Base-by-base conservation (phyloP, 2,329 filamentous ascomycete genomes). In the Chrysoporthe austroafricana region DNA sequence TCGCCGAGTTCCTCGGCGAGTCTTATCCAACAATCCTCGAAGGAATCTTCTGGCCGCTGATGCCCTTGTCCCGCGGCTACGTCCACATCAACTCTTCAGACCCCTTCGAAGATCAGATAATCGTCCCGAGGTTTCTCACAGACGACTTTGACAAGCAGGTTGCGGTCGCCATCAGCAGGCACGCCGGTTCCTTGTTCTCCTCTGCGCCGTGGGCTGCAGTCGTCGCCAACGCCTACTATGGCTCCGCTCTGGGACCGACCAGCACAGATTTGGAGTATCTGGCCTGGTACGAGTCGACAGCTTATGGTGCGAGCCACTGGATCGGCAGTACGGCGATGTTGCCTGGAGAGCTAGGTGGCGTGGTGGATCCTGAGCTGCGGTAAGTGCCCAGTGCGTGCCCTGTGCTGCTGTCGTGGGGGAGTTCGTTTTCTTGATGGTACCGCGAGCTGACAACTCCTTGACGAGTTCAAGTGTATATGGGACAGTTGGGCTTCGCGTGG, bases 1-100 rank as follows among this genome's bases (percentile, higher is more conserved):
- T 73, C 3, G 70, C 64, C 1, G 72, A 74, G n/a, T 62, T 74
- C 39, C 50, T 72, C 1, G 59, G 63, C 5, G 63, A 68, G 44
- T 66, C 63, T 14, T 66, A 43, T 5, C 34, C 70, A 4, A 70
- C 70, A 7, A 48, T 70, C 2, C 67, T 73, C 48, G 61, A 64
- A 18, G 69, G 65, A 11, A 66, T 66, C 13, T 74, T 73, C 59
- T 74, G 73, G 73, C 73, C 73, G 3, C 66, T 72, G 6, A 67
- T 73, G 66, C 71, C 73, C 7, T 54, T 74, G 1, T 74, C 73
- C 1, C 67, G 73, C 11, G 73, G 73, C 0, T 69, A 74, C 43
- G 61, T 74, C 5, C 72, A 74, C 64, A 71, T 73, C 56, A 69
- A 66, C 18, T 72, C 73, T 0, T 65, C 73, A 3, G 64, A 73